Base-by-base conservation (phyloP, 75 land plant species). In the Pinus taeda region DNA sequence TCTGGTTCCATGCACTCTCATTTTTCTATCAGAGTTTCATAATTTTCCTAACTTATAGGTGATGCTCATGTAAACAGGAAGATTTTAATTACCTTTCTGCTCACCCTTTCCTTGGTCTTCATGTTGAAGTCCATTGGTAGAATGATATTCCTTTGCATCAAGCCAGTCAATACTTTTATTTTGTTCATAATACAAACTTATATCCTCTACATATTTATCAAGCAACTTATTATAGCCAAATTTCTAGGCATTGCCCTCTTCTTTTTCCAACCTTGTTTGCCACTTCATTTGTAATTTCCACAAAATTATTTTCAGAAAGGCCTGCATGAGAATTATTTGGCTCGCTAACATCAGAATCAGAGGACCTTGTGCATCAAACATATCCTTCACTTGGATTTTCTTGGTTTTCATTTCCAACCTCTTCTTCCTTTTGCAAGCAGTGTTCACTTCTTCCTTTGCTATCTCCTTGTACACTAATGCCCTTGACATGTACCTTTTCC, bases 191-290 rank as follows among this genome's bases (percentile, higher is more conserved):
- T 59, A 76, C 24, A 42, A 59, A 4, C 74, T 62, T 69, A 60
- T 58, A 66, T 80, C 87, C 49, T 72, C 75, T 30, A 60, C 62
- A 12, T 60, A 42, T 76, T 78, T 82, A 62, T 85, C 80, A 14
- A 84, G 73, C 74, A 81, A 63, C 15, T 81, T 81, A 71, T 88
- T 88, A 79, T 87, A 89, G 12, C 76, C 78, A 37, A 80, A 77
- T 69, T 85, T 87, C 70, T 80, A 76, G 37, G 81, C 77, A 59
- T 83, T 79, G 42, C 53, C 86, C 39, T 81, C 88, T 73, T 91
- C 88, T 45, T 87, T 82, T 62, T 0, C 84, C 93, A 55, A 88
- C 97, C 81, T 89, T 91, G 39, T 84, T 83, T 3, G 93, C 93
- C 78, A 91, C 93, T 57, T 80, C 84, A 39, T 93, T 75, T 26